Percentiles rank a stretch among this genome's conserved stretches.
Conservation (phyloP, 257 asterid genomes). For the Petrea volubilis region DNA sequence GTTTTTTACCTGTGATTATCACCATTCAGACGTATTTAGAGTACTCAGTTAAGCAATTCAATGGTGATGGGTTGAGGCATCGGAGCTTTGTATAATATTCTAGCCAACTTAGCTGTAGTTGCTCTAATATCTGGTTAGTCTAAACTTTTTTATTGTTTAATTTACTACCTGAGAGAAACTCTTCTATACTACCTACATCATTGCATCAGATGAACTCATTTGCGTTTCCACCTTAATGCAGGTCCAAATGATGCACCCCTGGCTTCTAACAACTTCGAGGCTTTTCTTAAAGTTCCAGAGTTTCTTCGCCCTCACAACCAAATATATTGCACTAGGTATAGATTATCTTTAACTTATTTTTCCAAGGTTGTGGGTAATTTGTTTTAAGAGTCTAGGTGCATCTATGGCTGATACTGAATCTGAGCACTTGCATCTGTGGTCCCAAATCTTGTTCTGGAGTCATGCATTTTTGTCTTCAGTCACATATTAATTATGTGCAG, state of each 20-base stretch:
- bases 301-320: constrained; percentile 94
- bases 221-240: constrained; percentile 38
- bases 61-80: background rate
- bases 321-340: constrained; percentile 94
- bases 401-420: background rate
- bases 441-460: constrained; percentile 8
- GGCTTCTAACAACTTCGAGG: constrained; percentile 91
- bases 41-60: no score
- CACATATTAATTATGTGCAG: background rate
- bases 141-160: constrained; percentile 1
- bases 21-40: no score
- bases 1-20: no score
- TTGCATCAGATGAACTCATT: constrained; percentile 12
- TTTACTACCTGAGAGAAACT: background rate
- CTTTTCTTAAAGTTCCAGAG: constrained; percentile 93
- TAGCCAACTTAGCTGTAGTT: constrained; percentile 4
- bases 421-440: constrained; percentile 14
- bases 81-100: background rate
- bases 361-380: background rate
- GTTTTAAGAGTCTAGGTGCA: background rate
- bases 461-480: background rate
- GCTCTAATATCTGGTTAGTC: constrained; percentile 7
- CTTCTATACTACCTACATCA: constrained; percentile 5
- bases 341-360: background rate
- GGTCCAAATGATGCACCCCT: constrained; percentile 97